Evolutionary conservation across 148 eudicot genomes (phyloP).

Genomic region (Rhododendron vialii): DNA sequence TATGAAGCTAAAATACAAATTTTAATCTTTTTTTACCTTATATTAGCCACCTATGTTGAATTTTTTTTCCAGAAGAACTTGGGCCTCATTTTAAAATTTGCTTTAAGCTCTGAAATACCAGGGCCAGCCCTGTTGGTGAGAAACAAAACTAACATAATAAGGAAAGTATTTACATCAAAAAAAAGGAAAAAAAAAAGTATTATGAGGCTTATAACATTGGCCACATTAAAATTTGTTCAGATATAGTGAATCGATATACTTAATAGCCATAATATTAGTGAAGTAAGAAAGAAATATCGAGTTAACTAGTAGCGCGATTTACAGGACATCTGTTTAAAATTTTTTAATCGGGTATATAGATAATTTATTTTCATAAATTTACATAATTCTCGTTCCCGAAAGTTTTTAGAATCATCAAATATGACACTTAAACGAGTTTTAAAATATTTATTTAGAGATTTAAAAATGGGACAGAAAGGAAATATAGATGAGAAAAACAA

Average conservation of each 20-base stretch:
- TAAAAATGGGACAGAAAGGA: neutral
- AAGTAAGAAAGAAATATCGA: neutral
- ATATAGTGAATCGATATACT: neutral
- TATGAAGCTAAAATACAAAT: too few relatives aligned
- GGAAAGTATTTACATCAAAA: neutral
- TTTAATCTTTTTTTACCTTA: too few relatives aligned
- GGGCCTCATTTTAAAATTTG: too few relatives aligned
- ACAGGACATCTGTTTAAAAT: neutral
- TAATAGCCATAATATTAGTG: neutral
- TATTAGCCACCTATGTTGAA: too few relatives aligned
- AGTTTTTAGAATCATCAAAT: neutral
- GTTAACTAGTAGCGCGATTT: neutral
- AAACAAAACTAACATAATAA: neutral
- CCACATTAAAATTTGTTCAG: neutral
- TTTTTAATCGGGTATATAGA: neutral
- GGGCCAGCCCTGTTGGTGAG: too few relatives aligned
- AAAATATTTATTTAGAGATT: neutral
- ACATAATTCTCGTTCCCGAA: neutral
- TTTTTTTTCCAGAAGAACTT: too few relatives aligned
- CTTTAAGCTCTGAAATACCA: too few relatives aligned
- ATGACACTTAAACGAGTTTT: neutral
- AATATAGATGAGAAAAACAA: neutral
- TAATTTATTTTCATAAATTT: neutral
- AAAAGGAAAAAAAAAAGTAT: too few relatives aligned
- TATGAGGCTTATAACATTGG: neutral